Evolutionary conservation across 768 basidiomycete genomes (phyloP).

Genomic region (Boletus subcaerulescens): DNA sequence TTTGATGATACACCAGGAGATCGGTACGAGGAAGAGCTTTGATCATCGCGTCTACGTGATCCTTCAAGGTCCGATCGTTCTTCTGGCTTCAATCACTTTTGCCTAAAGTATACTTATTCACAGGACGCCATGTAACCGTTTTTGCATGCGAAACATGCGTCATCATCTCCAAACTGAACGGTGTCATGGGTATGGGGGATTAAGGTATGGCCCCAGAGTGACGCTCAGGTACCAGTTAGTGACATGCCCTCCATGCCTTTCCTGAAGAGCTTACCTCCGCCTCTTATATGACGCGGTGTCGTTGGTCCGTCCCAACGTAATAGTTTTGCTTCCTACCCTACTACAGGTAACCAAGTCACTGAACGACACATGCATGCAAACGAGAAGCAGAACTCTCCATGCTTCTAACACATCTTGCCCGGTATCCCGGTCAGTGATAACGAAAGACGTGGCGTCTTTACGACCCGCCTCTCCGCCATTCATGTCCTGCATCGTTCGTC

Average conservation of each 20-base stretch:
- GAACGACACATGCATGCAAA: background rate
- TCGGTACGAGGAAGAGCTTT: slow-evolving; percentile 32
- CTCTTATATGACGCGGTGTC: slow-evolving; percentile 20
- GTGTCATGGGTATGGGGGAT: background rate
- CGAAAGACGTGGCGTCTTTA: background rate
- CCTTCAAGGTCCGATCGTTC: slow-evolving; percentile 1
- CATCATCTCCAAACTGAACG: background rate
- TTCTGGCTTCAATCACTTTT: background rate
- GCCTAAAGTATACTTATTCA: background rate
- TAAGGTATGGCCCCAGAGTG: background rate
- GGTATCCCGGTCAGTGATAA: slow-evolving; percentile 13
- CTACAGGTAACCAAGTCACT: background rate
- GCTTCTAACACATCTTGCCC: slow-evolving; percentile 7
- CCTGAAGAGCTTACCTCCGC: background rate
- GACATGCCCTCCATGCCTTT: background rate
- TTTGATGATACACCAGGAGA: slow-evolving; percentile 15
- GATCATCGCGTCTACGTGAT: background rate
- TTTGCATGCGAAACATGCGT: slow-evolving; percentile 8
- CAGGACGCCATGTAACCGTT: slow-evolving; percentile 2
- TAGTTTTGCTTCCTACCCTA: background rate
- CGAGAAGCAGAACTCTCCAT: background rate
- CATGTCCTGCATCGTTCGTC: background rate
- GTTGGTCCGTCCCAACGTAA: slow-evolving; percentile 16
- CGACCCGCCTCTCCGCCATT: slow-evolving; percentile 1
- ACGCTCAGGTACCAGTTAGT: slow-evolving; percentile 1